These are phyloP conservation scores for Ceratobasidium sp. DNA, from an alignment of 1,284 basidiomycete genomes.

Conservation along the genomic window DNA sequence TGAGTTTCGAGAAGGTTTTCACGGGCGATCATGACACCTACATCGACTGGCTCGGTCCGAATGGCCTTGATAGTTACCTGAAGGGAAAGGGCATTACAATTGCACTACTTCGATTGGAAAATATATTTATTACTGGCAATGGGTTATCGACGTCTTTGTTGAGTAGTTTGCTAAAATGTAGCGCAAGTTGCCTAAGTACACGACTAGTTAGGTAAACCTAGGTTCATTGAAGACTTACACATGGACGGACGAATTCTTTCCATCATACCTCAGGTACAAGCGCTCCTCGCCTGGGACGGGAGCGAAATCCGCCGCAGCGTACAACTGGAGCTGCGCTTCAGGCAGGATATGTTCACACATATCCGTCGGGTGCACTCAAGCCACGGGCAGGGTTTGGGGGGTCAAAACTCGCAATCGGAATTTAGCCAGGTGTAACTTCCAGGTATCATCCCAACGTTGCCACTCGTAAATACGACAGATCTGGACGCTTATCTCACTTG, in stretches of 20 bases:
- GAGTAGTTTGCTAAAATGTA: neutral
- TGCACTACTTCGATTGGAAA: neutral
- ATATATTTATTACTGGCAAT: neutral
- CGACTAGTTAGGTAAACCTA: neutral
- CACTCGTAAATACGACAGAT: neutral
- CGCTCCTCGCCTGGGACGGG: neutral
- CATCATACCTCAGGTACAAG: neutral
- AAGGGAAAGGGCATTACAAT: neutral
- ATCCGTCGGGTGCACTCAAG: too few relatives aligned
- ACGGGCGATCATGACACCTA: neutral
- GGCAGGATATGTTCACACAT: conserved; percentile 2
- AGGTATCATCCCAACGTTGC: neutral
- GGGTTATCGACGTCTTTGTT: neutral
- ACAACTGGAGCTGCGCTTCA: neutral
- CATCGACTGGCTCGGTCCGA: neutral
- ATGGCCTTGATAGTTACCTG: neutral
- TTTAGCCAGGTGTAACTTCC: neutral
- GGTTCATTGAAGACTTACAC: neutral
- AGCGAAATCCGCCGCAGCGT: neutral
- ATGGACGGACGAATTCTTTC: neutral
- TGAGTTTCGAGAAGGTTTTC: neutral
- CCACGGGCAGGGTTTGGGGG: too few relatives aligned
- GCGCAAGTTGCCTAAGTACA: neutral
- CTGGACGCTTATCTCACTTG: neutral
- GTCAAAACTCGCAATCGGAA: too few relatives aligned